phyloP scores from a whole-genome alignment of 768 basidiomycete species.

The Amanita muscaria region DNA sequence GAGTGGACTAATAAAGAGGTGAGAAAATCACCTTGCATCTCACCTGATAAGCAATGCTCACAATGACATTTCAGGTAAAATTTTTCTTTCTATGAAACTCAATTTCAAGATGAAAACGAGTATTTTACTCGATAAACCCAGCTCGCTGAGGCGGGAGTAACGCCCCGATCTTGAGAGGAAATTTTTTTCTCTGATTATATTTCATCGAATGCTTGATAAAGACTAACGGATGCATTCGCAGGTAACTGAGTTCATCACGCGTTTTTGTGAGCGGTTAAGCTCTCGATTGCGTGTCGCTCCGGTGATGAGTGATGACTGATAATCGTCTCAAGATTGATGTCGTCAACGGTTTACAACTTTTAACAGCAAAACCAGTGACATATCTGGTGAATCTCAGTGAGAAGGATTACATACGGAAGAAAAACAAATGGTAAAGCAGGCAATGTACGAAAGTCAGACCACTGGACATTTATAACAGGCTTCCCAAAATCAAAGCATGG shows the following conservation, averaged over 20 bases:
- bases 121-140: slow-evolving; percentile 78
- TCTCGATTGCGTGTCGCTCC: not conserved
- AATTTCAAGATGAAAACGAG: slow-evolving; percentile 65
- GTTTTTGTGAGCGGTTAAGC: not conserved
- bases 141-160: slow-evolving; percentile 95
- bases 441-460: no score
- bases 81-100: slow-evolving; percentile 4
- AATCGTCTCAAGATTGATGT: slow-evolving; percentile 62
- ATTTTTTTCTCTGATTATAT: slow-evolving; percentile 33
- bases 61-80: not conserved
- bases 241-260: no score
- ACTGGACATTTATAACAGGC: no score
- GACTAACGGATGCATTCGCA: not conserved
- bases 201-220: not conserved
- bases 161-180: slow-evolving; percentile 74
- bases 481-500: slow-evolving; percentile 97
- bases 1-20: slow-evolving; percentile 98
- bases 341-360: slow-evolving; percentile 79
- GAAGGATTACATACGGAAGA: slow-evolving; percentile 90
- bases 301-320: slow-evolving; percentile 14
- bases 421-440: slow-evolving; percentile 99
- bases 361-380: slow-evolving; percentile 95
- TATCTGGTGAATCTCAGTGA: slow-evolving; percentile 98
- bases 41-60: not conserved
- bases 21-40: slow-evolving; percentile 18